Evolutionary conservation across 805 yeast genomes (phyloP), one percentile per base, ranked within the genome.

Genomic region (Kodamaea laetipori): DNA sequence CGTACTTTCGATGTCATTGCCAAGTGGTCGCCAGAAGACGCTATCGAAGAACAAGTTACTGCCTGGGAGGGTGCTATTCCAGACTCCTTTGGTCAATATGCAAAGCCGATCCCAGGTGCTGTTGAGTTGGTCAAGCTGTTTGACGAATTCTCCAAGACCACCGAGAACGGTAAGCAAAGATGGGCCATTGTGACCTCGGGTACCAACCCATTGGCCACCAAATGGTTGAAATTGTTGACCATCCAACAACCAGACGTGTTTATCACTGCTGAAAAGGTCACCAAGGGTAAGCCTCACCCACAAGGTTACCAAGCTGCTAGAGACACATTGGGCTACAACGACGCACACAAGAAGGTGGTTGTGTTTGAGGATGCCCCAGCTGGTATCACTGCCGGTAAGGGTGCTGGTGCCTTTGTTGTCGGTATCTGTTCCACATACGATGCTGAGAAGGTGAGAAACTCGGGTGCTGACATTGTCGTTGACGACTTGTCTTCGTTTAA

Each of bases 101-200:
- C 92, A 48, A 76, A 71, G 53, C 84, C 87, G 28, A 86, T 88
- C 43, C 82, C 84, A 11, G 96, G 96, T 44, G 84, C 89, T 41
- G 76, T 78, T 39, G 79, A 77, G 57, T 71, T 88, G 50, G 79
- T 82, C 58, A 70, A 72, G 54, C 65, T 67, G 11, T 70, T 84
- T 53, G 77, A 77, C 60, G 58, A 68, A 21, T 63, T 67, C 43
- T 82, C 84, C 47, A 66, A 50, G 50, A 54, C 56, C 64, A 68
- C 74, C 23, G 61, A 49, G 72, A 70, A 67, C 53, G 66, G 67
- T 47, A 46, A 63, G 52, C 76, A 70, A 59, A 81, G 80, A 67
- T 88, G 95, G 89, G 92, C 90, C 44, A 84, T 88, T 58, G 95
- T 89, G 51, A 88, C 96, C 21, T 81, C 89, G 39, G 96, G 95